phyloP scores from a whole-genome alignment of 169 alveolate species.

The Theileria parva region DNA sequence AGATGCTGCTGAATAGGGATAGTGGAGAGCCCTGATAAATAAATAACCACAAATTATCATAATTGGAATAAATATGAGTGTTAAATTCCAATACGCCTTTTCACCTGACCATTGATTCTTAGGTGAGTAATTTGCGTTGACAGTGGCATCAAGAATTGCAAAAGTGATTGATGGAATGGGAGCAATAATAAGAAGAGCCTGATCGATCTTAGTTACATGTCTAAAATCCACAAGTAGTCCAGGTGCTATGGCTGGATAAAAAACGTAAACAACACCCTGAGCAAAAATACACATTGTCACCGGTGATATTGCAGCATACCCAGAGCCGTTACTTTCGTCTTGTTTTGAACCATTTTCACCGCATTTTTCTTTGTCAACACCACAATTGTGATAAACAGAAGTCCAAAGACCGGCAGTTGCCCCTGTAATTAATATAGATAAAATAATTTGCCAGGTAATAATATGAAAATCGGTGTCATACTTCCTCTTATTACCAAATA shows the following conservation, averaged over 20 bases:
- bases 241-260: conserved; percentile 30
- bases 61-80: neutral
- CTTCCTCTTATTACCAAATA: neutral
- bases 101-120: neutral
- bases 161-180: conserved; percentile 6
- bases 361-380: neutral
- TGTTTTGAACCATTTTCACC: neutral
- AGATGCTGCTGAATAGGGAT: neutral
- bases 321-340: neutral
- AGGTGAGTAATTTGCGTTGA: neutral
- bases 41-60: neutral
- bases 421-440: conserved; percentile 5
- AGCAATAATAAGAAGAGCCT: neutral
- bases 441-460: neutral
- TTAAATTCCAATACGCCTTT: neutral
- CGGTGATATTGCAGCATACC: conserved; percentile 8
- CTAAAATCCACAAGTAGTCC: neutral
- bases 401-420: conserved; percentile 12
- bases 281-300: conserved; percentile 16
- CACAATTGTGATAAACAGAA: neutral
- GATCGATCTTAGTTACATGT: neutral
- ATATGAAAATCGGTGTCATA: neutral
- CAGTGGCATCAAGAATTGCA: neutral
- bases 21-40: conserved; percentile 15
- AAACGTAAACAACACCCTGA: neutral